Base-by-base conservation (phyloP, 192 early-diverging fungal genomes). In the Linnemannia zychae region DNA sequence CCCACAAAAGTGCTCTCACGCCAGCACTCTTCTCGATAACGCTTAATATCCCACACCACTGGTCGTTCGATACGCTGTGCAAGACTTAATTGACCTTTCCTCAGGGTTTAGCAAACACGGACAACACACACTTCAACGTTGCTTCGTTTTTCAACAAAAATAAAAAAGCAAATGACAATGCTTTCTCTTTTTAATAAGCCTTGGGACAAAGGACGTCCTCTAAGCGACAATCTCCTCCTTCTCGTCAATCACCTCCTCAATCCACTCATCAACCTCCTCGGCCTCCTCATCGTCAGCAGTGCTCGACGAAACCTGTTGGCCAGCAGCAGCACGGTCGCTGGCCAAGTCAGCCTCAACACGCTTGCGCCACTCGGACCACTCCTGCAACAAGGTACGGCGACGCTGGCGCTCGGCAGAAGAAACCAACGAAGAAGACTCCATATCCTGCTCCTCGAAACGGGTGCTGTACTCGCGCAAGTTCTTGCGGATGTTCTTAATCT, bases 391-490 rank as follows among this genome's bases (percentile, higher is more conserved):
- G 72, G 91, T 90, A 65, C 93, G 91, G 73, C 95, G 93, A 88
- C 93, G 92, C 71, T 92, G 93, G 87, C 95, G 89, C 67, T 95
- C 92, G 77, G 97, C 96, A 72, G 89, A 90, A 69, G 93, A 90
- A 38, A 94, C 93, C 46, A 92, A 92, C 66, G 93, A 92, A 74
- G 91, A 89, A 52, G 90, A 90, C 80, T 92, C 91, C 75, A 93
- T 91, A 88, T 99, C 99, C 82, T 94, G 92, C 87, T 97, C 94
- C 37, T 99, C 99, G 87, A 99, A 98, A 74, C 92, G 87, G 83
- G 91, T 92, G 74, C 95, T 89, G 91, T 96, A 98, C 72, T 96
- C 89, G 88, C 97, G 95, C 71, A 99, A 90, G 87, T 96, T 96
- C 95, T 97, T 99, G 88, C 92, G 93, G 69, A 99, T 93, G 87